phyloP scores from a whole-genome alignment of 2,329 filamentous ascomycete species.

The Sporothrix mexicana region DNA sequence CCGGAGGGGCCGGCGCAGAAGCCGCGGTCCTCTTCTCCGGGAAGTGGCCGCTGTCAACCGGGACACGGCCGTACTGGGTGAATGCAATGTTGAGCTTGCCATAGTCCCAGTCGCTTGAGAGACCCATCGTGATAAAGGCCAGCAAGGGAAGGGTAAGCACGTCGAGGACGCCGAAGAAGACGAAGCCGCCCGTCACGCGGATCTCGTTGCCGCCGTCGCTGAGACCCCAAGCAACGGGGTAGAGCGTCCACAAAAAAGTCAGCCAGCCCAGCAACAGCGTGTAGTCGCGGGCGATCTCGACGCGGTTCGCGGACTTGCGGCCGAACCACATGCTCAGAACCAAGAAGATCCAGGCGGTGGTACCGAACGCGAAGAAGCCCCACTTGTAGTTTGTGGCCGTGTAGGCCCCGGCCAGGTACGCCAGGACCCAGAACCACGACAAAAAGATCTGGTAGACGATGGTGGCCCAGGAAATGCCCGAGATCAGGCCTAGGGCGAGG shows the following conservation, averaged over 20 bases:
- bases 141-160: constrained; percentile 54
- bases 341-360: constrained; percentile 53
- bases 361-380: constrained; percentile 63
- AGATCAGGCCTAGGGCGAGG: constrained; percentile 55
- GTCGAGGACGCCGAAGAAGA: constrained; percentile 63
- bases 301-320: constrained; percentile 47
- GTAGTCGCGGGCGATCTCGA: constrained; percentile 55
- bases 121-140: constrained; percentile 50
- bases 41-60: constrained; percentile 47
- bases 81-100: constrained; percentile 57
- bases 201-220: constrained; percentile 60
- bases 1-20: constrained; percentile 39
- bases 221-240: constrained; percentile 60
- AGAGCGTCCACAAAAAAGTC: constrained; percentile 60
- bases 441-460: constrained; percentile 58
- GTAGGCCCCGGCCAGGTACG: constrained; percentile 57
- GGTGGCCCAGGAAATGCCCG: constrained; percentile 61
- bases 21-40: constrained; percentile 52
- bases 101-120: constrained; percentile 59
- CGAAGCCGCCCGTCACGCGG: constrained; percentile 51
- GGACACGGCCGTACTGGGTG: constrained; percentile 61
- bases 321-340: constrained; percentile 53
- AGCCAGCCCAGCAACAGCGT: constrained; percentile 52
- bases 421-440: constrained; percentile 58
- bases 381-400: constrained; percentile 60